phyloP scores from a whole-genome alignment of 2,329 filamentous ascomycete genomes.

The Pestalotiopsis sp. region DNA sequence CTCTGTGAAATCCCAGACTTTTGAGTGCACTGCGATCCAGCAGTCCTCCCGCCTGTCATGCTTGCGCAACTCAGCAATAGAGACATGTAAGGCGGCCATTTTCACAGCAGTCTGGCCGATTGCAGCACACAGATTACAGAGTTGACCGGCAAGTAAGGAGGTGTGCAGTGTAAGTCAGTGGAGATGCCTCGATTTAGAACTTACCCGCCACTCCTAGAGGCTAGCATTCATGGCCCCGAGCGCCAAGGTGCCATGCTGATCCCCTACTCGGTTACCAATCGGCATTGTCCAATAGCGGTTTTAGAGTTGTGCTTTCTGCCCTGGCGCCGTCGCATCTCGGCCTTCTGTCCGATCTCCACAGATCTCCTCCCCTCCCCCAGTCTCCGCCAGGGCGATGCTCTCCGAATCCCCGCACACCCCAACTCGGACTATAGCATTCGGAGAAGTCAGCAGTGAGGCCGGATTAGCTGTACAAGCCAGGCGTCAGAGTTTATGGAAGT shows the following conservation, averaged over 20 bases:
- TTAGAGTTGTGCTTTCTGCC: background rate
- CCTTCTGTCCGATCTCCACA: slow-evolving; percentile 9
- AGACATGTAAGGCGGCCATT: slow-evolving; percentile 7
- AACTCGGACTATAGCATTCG: background rate
- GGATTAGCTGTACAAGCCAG: background rate
- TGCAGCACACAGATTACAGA: background rate
- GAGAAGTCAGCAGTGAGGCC: background rate
- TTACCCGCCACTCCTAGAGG: background rate
- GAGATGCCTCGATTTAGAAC: background rate
- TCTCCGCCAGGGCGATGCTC: background rate
- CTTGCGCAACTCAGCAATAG: slow-evolving; percentile 10
- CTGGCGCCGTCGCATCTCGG: background rate
- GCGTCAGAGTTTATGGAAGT: background rate
- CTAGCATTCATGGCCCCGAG: background rate
- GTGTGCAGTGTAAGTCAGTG: background rate
- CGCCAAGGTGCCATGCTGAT: background rate
- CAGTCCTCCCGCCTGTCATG: slow-evolving; percentile 16
- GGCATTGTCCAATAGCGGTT: background rate
- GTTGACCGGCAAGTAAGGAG: background rate
- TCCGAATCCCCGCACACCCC: background rate
- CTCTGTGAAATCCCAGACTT: slow-evolving; percentile 18
- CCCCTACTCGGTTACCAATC: background rate
- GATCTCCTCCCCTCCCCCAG: background rate
- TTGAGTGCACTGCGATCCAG: slow-evolving; percentile 16
- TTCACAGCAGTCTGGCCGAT: background rate